Evolutionary conservation across 169 alveolate species (phyloP).

Genomic region (Cyclospora cayetanensis): DNA sequence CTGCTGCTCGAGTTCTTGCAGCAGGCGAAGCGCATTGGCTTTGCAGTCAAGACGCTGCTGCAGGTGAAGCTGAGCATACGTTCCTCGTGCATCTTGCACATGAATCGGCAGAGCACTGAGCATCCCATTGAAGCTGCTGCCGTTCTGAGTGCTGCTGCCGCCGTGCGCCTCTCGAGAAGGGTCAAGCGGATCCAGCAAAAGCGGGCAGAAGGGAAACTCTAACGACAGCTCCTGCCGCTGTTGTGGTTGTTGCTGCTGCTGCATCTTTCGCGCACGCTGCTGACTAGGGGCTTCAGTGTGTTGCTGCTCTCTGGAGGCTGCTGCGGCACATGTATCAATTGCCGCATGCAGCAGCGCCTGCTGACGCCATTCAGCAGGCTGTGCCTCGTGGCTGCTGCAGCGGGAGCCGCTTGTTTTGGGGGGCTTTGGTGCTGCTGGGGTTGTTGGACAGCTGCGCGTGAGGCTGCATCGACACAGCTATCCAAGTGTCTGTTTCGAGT

Average conservation of each 20-base stretch:
- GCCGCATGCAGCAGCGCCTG: neutral
- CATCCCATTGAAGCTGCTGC: neutral
- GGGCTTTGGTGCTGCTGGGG: conserved; percentile 8
- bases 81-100: neutral
- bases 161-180: neutral
- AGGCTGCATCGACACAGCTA: neutral
- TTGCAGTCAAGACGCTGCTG: neutral
- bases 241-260: conserved; percentile 6
- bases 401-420: no score
- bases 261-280: neutral
- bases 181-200: neutral
- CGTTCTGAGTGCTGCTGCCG: neutral
- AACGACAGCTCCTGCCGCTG: neutral
- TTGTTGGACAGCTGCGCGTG: neutral
- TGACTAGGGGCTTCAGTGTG: neutral
- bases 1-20: neutral
- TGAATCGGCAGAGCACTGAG: neutral
- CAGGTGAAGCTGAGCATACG: neutral
- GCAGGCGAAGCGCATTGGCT: no score
- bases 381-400: neutral
- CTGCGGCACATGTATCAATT: neutral
- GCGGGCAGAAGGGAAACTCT: neutral
- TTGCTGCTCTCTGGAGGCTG: neutral
- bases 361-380: neutral
- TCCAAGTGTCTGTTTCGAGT: neutral